A percentile compares a stretch with the other conserved stretches of the same genome.
These are phyloP conservation scores for Candida ponderosae DNA, from an alignment of 805 yeast species.

Conservation along the genomic window DNA sequence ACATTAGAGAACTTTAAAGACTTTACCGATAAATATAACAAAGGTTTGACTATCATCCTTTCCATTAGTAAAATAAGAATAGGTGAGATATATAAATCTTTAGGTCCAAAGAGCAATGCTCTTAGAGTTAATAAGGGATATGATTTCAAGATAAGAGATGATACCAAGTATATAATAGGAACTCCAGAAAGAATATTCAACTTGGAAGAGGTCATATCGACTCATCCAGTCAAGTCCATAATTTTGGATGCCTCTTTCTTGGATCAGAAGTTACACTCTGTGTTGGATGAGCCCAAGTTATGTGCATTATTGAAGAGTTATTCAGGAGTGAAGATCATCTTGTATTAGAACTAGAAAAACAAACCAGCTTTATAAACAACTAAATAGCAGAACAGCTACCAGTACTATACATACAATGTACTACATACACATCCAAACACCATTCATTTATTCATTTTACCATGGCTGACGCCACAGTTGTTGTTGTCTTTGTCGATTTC, in stretches of 20 bases:
- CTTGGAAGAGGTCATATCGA: conserved; percentile 7
- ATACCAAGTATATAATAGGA: conserved; percentile 19
- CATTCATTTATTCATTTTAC: too few species aligned
- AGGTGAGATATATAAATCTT: conserved; percentile 72
- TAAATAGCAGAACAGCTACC: too few species aligned
- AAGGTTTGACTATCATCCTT: conserved; percentile 35
- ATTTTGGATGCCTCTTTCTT: conserved; percentile 20
- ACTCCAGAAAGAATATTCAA: conserved; percentile 16
- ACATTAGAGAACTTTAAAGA: conserved; percentile 44
- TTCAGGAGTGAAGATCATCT: conserved; percentile 17
- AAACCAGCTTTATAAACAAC: too few species aligned
- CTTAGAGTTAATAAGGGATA: conserved; percentile 21
- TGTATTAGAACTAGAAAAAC: conserved; percentile 7
- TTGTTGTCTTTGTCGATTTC: too few species aligned
- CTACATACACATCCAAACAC: too few species aligned
- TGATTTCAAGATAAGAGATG: conserved; percentile 15
- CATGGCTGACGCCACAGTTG: too few species aligned
- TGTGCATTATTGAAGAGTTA: conserved; percentile 15
- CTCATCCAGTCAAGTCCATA: conserved; percentile 15
- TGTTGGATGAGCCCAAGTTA: conserved; percentile 17
- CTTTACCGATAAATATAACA: conserved; percentile 47
- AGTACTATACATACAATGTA: too few species aligned
- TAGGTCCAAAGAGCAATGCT: conserved; percentile 23
- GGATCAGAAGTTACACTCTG: conserved; percentile 18
- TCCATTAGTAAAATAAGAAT: conserved; percentile 82